Evolutionary conservation across 148 eudicot genomes (phyloP), one percentile per base, ranked within the genome.

Genomic region (Beta vulgaris): DNA sequence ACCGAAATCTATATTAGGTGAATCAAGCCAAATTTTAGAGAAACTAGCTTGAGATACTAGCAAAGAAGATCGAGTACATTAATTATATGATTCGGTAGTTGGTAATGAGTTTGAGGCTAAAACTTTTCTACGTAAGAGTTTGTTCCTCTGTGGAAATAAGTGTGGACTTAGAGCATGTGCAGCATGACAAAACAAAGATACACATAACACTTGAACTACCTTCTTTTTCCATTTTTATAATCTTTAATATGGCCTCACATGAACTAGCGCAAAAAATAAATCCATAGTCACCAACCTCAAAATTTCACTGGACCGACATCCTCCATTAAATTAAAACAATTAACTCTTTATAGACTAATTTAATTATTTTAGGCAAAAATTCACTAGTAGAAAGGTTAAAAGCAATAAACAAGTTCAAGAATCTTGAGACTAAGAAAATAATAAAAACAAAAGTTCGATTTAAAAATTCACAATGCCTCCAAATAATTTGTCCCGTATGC

Each of bases 141-240:
- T 19, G 2, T 55, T 7, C 3, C 23, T 8, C 3, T 6, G 28
- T 65, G 31, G 21, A 42, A 58, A 36, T 73, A 48, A 62, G 42
- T 48, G 77, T 46, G 46, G 70, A 48, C 43, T 62, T 6, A 2
- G 15, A 74, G 59, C 77, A 74, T 63, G 68, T 73, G 76, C 76
- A 57, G 23, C 16, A 7, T 46, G 28, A 36, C 8, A n/a, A 46
- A 46, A 44, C 36, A 48, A 53, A 70, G 35, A 51, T 19, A 69
- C 25, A 49, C 72, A 29, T 26, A 12, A 51, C n/a, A 25, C 42
- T 36, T 31, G 66, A 44, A 25, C 71, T 18, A 16, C 36, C n/a
- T 35, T 35, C 28, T 10, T 42, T 72, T 31, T n/a, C n/a, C n/a
- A n/a, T n/a, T n/a, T n/a, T n/a, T n/a, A n/a, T n/a, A n/a, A n/a